Base-by-base conservation (phyloP, 306 rosid genomes). In the Spatholobus suberectus region DNA sequence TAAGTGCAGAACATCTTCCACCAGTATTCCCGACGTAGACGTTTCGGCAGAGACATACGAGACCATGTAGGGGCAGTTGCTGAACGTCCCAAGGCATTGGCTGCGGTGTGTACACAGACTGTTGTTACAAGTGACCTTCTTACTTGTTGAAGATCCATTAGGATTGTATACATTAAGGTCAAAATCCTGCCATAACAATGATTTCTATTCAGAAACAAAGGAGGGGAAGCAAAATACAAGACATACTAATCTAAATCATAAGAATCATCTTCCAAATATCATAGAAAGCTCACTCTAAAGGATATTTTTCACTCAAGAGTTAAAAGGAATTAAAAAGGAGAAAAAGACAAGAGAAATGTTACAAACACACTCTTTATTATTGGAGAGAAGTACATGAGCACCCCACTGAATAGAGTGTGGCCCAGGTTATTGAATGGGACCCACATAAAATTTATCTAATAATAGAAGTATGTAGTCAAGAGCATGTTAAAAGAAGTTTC, bases 31-130 rank as follows among this genome's bases (percentile, higher is more conserved):
- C 10, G 94, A 89, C 0, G 97, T 93, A 68, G 98, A 93, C 10
- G 98, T 95, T 82, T 93, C 95, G 20, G 94, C 95, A 20, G 97
- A 93, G 68, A 91, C 94, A 75, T 91, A 95, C 77, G 98, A 95
- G 66, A 95, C 98, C 88, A 77, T 88, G 88, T 93, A 95, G 79
- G 98, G 97, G 86, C 98, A 95, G 79, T 79, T 89, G 82, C 91
- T 86, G 69, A 85, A 86, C 58, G 88, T 77, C 78, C 89, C 90
- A 58, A 71, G 77, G 89, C 98, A 95, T 70, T 85, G 89, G 66
- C 84, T 83, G 27, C 86, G 95, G 69, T 85, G 93, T 5, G 82
- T 73, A 76, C 98, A 93, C 85, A 93, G 80, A 62, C 89, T 89
- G 81, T 85, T 83, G 77, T 85, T 92, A 88, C 99, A 95, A 81